These are phyloP conservation scores for Bacterosira constricta DNA, from an alignment of 108 stramenopile species.

Conservation along the genomic window DNA sequence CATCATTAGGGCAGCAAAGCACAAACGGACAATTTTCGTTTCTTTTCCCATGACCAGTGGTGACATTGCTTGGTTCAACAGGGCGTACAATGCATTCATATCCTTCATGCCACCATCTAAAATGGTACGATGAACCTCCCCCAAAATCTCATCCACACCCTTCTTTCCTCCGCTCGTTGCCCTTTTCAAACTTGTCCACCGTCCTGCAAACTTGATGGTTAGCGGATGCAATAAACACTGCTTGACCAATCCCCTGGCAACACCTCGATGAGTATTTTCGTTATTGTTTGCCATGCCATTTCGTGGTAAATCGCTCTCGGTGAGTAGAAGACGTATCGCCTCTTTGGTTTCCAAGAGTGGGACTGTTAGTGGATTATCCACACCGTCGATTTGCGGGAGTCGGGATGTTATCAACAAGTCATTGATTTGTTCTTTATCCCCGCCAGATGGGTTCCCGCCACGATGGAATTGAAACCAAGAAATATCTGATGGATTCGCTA, in stretches of 20 bases:
- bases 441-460: slow-evolving; percentile 40
- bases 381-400: slow-evolving; percentile 29
- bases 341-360: slow-evolving; percentile 69
- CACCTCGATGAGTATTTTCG: too few species aligned
- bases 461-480: slow-evolving; percentile 73
- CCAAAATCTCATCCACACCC: slow-evolving; percentile 65
- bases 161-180: slow-evolving; percentile 70
- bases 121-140: slow-evolving; percentile 40
- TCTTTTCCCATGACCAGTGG: slow-evolving; percentile 72
- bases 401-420: slow-evolving; percentile 67
- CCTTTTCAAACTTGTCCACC: slow-evolving; percentile 77
- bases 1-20: slow-evolving; percentile 67
- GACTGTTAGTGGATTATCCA: slow-evolving; percentile 61
- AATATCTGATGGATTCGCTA: slow-evolving; percentile 66
- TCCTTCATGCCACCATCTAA: slow-evolving; percentile 13
- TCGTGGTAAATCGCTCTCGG: slow-evolving; percentile 62
- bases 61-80: slow-evolving; percentile 69
- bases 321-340: slow-evolving; percentile 59
- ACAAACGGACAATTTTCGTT: slow-evolving; percentile 74
- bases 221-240: slow-evolving; percentile 74
- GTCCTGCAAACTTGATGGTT: slow-evolving; percentile 75
- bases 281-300: slow-evolving; percentile 59
- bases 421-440: slow-evolving; percentile 45
- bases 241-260: slow-evolving; percentile 55
- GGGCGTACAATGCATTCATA: slow-evolving; percentile 74